Evolutionary conservation across 1,139 yeast genomes (phyloP).

Genomic region (Magnusiomyces magnusii): DNA sequence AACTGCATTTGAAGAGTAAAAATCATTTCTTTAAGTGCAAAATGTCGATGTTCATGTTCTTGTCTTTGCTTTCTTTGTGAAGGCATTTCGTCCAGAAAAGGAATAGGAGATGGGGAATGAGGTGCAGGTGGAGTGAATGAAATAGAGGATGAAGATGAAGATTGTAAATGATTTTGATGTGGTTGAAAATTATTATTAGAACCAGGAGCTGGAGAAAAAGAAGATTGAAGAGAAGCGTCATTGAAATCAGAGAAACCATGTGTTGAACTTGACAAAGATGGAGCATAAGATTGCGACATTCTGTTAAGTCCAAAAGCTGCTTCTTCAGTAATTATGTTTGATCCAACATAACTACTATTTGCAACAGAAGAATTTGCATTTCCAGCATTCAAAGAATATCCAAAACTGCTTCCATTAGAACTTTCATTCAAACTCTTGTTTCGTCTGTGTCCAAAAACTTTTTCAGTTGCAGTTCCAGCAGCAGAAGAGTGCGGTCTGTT

Average conservation of each 20-base stretch:
- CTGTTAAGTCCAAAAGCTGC: not conserved
- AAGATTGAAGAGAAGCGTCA: not conserved
- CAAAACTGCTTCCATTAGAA: slow-evolving; percentile 2
- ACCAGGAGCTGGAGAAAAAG: not conserved
- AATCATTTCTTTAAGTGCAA: slow-evolving; percentile 22
- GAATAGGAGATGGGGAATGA: not conserved
- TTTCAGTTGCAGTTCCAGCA: not conserved
- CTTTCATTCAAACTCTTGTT: slow-evolving; percentile 25
- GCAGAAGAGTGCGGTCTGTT: slow-evolving; percentile 4
- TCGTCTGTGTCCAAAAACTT: slow-evolving; percentile 20
- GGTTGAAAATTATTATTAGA: not conserved
- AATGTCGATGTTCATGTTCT: slow-evolving; percentile 13
- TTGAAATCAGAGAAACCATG: not conserved
- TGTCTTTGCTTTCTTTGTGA: not conserved
- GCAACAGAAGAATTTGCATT: slow-evolving; percentile 8
- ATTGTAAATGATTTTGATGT: not conserved
- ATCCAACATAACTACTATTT: not conserved
- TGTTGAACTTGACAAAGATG: not conserved
- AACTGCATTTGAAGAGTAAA: slow-evolving; percentile 27
- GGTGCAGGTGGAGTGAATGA: not conserved
- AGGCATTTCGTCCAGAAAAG: not conserved
- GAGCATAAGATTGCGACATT: not conserved
- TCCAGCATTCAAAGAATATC: slow-evolving; percentile 5
- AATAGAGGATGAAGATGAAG: not conserved
- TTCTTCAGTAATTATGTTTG: slow-evolving; percentile 7